phyloP scores from a whole-genome alignment of 129 eudicot species.

The Flaveria linearis region DNA sequence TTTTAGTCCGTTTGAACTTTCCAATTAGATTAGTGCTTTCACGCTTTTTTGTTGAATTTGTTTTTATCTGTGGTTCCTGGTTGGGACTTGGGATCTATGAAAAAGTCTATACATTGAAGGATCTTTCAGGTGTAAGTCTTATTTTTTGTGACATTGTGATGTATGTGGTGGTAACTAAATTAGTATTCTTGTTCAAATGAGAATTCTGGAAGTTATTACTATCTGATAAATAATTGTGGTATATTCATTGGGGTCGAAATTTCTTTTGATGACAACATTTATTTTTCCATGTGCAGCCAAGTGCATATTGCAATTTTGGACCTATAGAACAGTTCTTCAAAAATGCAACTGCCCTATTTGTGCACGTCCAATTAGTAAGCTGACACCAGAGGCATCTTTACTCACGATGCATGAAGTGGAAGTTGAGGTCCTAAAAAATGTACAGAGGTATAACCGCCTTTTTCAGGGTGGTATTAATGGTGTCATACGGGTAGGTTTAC shows the following conservation, averaged over 20 bases:
- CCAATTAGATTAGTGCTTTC: neutral
- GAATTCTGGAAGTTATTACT: neutral
- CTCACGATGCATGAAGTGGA: constrained; percentile 31
- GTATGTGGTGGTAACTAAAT: neutral
- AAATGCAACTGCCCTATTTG: constrained; percentile 48
- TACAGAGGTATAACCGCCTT: constrained; percentile 45
- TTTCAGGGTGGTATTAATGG: constrained; percentile 48
- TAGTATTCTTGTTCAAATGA: neutral
- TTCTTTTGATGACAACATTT: constrained; percentile 1
- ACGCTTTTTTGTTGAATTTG: neutral
- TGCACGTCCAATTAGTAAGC: constrained; percentile 39
- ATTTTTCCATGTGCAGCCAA: constrained; percentile 31
- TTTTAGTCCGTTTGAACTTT: neutral
- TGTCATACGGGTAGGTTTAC: constrained; percentile 45
- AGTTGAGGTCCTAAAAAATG: constrained; percentile 42
- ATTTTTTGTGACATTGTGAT: constrained; percentile 19
- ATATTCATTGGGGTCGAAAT: constrained; percentile 5
- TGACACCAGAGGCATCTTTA: constrained; percentile 47
- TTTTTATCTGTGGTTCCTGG: constrained; percentile 2
- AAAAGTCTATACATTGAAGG: neutral
- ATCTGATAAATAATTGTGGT: neutral
- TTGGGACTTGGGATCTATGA: neutral
- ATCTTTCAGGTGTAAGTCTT: constrained; percentile 6
- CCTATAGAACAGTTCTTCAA: constrained; percentile 39
- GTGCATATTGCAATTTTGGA: constrained; percentile 45